Conservation (phyloP, 108 stramenopile species). For the Cyclotella choctawhatcheeana region DNA sequence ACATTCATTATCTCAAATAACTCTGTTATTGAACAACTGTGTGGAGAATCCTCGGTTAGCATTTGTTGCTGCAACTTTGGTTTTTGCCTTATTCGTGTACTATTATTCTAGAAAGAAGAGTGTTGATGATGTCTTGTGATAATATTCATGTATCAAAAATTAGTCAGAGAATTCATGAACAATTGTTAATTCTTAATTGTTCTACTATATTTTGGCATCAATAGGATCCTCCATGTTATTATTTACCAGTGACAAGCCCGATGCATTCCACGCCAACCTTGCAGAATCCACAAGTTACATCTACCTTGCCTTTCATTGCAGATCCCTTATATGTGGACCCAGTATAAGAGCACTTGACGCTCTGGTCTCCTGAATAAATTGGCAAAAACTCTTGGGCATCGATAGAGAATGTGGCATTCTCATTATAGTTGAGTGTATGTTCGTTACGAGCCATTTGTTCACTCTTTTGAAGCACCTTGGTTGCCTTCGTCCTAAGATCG, state of each 20-base stretch:
- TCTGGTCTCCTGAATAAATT: slow-evolving; percentile 80
- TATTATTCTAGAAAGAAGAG: slow-evolving; percentile 32
- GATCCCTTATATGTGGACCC: slow-evolving; percentile 79
- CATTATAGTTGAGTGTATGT: slow-evolving; percentile 95
- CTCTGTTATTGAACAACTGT: slow-evolving; percentile 8
- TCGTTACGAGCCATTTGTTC: slow-evolving; percentile 99
- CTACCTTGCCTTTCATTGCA: slow-evolving; percentile 72
- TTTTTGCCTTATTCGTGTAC: slow-evolving; percentile 35
- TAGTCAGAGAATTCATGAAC: slow-evolving; percentile 1
- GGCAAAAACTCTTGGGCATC: slow-evolving; percentile 91
- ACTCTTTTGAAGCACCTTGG: slow-evolving; percentile 95
- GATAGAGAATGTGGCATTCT: slow-evolving; percentile 91
- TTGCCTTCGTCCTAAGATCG: slow-evolving; percentile 90
- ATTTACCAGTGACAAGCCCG: slow-evolving; percentile 92
- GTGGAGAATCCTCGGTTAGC: slow-evolving; percentile 35
- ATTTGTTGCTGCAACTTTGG: slow-evolving; percentile 30
- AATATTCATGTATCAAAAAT: too few species aligned
- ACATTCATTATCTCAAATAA: slow-evolving; percentile 16
- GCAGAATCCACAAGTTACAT: slow-evolving; percentile 88
- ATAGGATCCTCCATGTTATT: not conserved
- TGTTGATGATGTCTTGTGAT: slow-evolving; percentile 41
- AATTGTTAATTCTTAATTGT: not conserved
- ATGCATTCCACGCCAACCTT: slow-evolving; percentile 93
- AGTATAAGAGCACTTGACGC: slow-evolving; percentile 88
- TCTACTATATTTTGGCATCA: not conserved